Evolutionary conservation across 2,329 filamentous ascomycete species (phyloP), one percentile per base, ranked within the genome.

Genomic region (Chaetomium sp.): DNA sequence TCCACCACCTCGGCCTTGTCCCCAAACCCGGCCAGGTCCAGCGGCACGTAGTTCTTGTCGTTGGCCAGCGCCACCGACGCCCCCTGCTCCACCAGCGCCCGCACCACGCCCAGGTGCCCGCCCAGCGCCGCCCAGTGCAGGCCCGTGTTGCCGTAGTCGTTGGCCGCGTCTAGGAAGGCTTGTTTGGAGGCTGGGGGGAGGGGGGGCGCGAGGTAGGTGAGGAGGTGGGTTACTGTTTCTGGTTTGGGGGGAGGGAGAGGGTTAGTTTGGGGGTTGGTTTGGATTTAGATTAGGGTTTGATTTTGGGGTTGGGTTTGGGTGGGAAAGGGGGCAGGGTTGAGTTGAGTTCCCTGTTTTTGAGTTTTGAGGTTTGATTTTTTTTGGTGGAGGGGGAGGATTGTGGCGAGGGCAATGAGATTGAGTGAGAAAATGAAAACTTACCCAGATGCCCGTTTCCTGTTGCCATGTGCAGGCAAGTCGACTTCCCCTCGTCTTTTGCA

Each of bases 121-220:
- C 96, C 95, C 62, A 97, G 80, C 0, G 92, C 91, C 0, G 94
- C 94, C 93, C 93, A 98, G 79, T 99, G 95, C 64, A 99, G 81
- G 0, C 92, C 86, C 0, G 94, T 97, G 79, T 97, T 98, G 53
- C 93, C 93, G 54, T 90, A 89, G 67, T 87, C 81, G 74, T 99
- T 99, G 67, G 85, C 82, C 2, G 83, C 80, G 71, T 92, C 90
- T 27, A 93, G 76, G 70, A 89, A 87, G 0, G 82, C 75, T 68
- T 81, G 78, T 68, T 78, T 80, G 25, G 12, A 16, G 25, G 25
- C 5, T 16, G 2, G 2, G 25, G 50, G 75, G 55, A 76, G 76
- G 53, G 74, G 75, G n/a, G 69, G 70, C 29, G 78, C 71, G 66
- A 84, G 81, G 67, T 77, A 76, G n/a, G 73, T 70, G 4, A 84